A percentile compares a stretch with the other conserved stretches of the same genome.
Conservation (phyloP, 2,329 filamentous ascomycete species). For the Aspergillus sp. region DNA sequence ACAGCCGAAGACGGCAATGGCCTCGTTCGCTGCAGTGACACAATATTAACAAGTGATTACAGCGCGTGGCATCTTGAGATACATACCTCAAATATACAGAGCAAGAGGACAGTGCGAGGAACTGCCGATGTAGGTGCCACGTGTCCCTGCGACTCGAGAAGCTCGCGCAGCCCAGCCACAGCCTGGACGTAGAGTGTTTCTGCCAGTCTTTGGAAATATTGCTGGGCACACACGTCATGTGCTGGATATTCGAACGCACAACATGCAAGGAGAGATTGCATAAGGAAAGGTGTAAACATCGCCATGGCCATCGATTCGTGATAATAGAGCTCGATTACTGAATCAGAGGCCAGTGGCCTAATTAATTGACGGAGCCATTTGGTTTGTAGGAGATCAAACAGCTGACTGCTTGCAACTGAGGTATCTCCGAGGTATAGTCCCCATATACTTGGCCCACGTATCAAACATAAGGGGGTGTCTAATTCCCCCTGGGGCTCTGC, state of each 20-base stretch:
- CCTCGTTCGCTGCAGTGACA: constrained; percentile 14
- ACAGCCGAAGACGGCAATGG: constrained; percentile 15
- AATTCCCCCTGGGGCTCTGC: not conserved
- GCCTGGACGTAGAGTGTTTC: constrained; percentile 17
- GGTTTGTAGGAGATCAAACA: constrained; percentile 21
- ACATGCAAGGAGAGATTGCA: constrained; percentile 24
- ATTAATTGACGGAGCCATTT: constrained; percentile 22
- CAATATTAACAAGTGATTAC: not conserved
- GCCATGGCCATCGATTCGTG: constrained; percentile 15
- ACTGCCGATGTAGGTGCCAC: constrained; percentile 8
- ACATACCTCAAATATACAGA: constrained; percentile 25
- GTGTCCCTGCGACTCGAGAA: not conserved
- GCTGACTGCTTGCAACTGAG: constrained; percentile 4
- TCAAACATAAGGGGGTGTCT: not conserved
- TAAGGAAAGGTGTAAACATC: constrained; percentile 14
- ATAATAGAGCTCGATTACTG: constrained; percentile 10
- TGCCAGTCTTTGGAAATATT: constrained; percentile 10
- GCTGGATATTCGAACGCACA: constrained; percentile 20
- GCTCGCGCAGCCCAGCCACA: constrained; percentile 9
- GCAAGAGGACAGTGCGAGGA: constrained; percentile 16
- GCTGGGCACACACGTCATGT: not conserved
- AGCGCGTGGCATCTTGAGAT: no score
- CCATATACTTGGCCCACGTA: not conserved
- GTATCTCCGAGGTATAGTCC: not conserved
- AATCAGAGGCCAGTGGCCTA: constrained; percentile 13